A percentile compares a stretch with the other conserved stretches of the same genome.
Conservation (phyloP, 345 rosid species). For the Rhodamnia rubescens region DNA sequence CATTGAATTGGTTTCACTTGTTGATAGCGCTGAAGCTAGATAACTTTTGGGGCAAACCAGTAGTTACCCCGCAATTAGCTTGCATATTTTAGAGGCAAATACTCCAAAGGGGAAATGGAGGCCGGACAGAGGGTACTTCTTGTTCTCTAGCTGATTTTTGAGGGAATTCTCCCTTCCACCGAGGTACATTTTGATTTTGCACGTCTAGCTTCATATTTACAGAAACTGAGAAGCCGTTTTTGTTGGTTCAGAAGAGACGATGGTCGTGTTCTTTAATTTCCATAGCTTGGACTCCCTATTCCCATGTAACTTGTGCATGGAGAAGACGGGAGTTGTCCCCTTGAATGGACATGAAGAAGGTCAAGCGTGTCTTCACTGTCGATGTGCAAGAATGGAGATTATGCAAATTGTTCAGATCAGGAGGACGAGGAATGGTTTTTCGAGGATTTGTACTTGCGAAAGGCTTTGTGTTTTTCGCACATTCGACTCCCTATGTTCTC, state of each 20-base stretch:
- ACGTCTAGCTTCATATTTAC: not conserved
- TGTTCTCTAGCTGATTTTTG: not conserved
- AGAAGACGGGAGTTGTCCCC: not conserved
- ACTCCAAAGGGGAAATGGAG: not conserved
- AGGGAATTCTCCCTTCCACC: not conserved
- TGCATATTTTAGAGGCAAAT: not conserved
- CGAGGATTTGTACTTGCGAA: not conserved
- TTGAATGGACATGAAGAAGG: not conserved
- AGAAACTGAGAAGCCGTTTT: not conserved
- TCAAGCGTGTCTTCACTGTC: not conserved
- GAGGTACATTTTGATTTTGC: not conserved
- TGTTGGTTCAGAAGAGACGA: not conserved
- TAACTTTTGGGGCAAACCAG: not conserved
- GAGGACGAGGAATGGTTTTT: not conserved
- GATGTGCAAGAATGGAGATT: not conserved
- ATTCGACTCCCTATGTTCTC: not conserved
- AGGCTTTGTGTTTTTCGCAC: not conserved
- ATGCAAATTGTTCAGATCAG: not conserved
- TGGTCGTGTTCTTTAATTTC: not conserved
- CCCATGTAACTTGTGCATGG: not conserved
- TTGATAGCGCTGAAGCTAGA: slow-evolving; percentile 3
- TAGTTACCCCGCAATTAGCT: not conserved
- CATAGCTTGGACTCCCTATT: not conserved
- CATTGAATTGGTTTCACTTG: slow-evolving; percentile 42
- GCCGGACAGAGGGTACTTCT: not conserved